phyloP scores from a whole-genome alignment of 768 basidiomycete genomes.

The Xerocomellus chrysenteron region DNA sequence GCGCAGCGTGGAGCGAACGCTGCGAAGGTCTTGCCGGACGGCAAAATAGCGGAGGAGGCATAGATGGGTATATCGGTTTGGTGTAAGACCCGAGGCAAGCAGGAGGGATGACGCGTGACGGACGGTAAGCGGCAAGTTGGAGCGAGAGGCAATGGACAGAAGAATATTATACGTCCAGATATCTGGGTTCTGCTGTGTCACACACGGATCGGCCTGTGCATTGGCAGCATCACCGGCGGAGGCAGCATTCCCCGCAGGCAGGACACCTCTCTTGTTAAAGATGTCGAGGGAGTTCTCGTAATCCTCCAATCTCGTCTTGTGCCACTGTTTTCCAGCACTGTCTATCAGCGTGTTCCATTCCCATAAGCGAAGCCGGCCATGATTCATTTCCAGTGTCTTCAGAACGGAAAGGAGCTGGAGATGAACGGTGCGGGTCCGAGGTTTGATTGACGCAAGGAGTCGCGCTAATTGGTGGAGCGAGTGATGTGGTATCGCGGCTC shows the following conservation, averaged over 20 bases:
- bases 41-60: slow-evolving; percentile 58
- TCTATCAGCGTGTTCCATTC: slow-evolving; percentile 80
- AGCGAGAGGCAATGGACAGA: slow-evolving; percentile 59
- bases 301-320: slow-evolving; percentile 55
- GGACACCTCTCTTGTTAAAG: slow-evolving; percentile 57
- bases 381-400: slow-evolving; percentile 52
- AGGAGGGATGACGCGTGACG: slow-evolving; percentile 56
- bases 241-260: slow-evolving; percentile 12
- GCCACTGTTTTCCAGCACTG: slow-evolving; percentile 62
- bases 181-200: slow-evolving; percentile 46
- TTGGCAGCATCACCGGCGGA: slow-evolving; percentile 13
- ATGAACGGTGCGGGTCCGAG: slow-evolving; percentile 60
- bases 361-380: slow-evolving; percentile 55
- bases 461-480: slow-evolving; percentile 63
- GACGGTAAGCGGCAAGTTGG: slow-evolving; percentile 42
- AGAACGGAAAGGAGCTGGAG: slow-evolving; percentile 69
- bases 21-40: slow-evolving; percentile 43
- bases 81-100: slow-evolving; percentile 49
- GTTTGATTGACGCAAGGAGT: slow-evolving; percentile 51
- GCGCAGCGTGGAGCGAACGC: slow-evolving; percentile 54
- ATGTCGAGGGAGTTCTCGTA: slow-evolving; percentile 60
- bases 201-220: background rate
- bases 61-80: slow-evolving; percentile 64
- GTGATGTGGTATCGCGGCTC: slow-evolving; percentile 28
- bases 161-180: slow-evolving; percentile 70